These are phyloP conservation scores for Erodium moschatum DNA, from an alignment of 441 rosid species.

Conservation along the genomic window DNA sequence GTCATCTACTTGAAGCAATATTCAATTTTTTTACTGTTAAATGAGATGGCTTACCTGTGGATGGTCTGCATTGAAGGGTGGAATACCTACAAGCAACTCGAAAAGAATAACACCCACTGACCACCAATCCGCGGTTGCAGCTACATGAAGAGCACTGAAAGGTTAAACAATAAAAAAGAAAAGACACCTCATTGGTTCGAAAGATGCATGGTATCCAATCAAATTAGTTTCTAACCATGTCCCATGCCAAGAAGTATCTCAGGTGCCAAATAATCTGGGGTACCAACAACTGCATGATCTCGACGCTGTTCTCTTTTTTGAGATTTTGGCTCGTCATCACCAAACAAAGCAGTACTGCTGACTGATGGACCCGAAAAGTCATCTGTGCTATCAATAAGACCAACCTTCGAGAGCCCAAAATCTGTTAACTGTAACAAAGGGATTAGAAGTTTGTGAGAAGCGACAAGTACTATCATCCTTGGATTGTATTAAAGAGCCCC, in stretches of 20 bases:
- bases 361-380: slow-evolving; percentile 76
- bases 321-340: slow-evolving; percentile 44
- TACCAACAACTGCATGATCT: slow-evolving; percentile 76
- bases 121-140: slow-evolving; percentile 99
- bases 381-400: slow-evolving; percentile 92
- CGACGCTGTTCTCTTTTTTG: slow-evolving; percentile 52
- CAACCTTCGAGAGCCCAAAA: slow-evolving; percentile 98
- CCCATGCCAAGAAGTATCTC: slow-evolving; percentile 99
- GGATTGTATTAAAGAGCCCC: neutral
- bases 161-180: neutral
- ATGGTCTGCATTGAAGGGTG: slow-evolving; percentile 87
- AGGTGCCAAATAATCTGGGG: slow-evolving; percentile 98
- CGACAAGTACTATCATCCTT: neutral
- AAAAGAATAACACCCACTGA: slow-evolving; percentile 89
- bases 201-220: slow-evolving; percentile 6
- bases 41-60: slow-evolving; percentile 54
- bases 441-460: slow-evolving; percentile 16
- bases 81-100: slow-evolving; percentile 85
- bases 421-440: slow-evolving; percentile 86
- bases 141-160: slow-evolving; percentile 31
- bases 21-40: neutral
- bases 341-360: slow-evolving; percentile 42
- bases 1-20: neutral
- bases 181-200: slow-evolving; percentile 5
- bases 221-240: slow-evolving; percentile 51